Base-by-base conservation (phyloP, 345 rosid species). In the Ceriops zippeliana region DNA sequence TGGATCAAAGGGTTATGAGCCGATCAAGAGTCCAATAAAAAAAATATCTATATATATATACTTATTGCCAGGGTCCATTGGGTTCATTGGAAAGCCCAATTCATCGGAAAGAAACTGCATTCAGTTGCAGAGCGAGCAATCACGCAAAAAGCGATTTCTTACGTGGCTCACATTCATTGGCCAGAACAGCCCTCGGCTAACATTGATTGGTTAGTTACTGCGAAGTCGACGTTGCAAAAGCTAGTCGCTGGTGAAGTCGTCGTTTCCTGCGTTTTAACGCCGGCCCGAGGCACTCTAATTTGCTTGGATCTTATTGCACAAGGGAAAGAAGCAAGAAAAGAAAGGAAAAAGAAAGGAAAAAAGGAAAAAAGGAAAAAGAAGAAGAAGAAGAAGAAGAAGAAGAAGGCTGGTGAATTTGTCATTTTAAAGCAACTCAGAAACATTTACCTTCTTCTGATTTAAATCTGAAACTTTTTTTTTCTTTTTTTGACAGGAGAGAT, bases 401-500 rank as follows among this genome's bases (percentile, higher is more conserved):
- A 2, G 10, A 38, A 38, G 42, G 9, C 42, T 37, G 42, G 47
- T 2, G 47, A 11, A 38, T 38, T 10, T 38, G 10, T 10, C 13
- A 10, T 1, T 11, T 2, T 11, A 10, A 10, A 11, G 47, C 0
- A n/a, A n/a, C 22, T 54, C 27, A 21, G 58, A 54, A 21, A 13
- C 28, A 21, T 54, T 54, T 42, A 17, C 49, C 19, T 3, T 42
- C 28, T 21, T 27, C 24, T 22, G 30, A 54, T 22, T 5, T 1
- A 37, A 62, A 22, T n/a, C 10, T 7, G 6, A 61, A 62, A 38
- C 21, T 21, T 64, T 56, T 46, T 19, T 49, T 20, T 37, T 10
- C 51, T 58, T 63, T 49, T 30, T 58, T 28, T 26, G 42, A 61
- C 52, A 37, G 73, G 82, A 78, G 89, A 81, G 83, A 75, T 80